phyloP scores from a whole-genome alignment of 495 filamentous ascomycete genomes.

The Penicillium salamii region DNA sequence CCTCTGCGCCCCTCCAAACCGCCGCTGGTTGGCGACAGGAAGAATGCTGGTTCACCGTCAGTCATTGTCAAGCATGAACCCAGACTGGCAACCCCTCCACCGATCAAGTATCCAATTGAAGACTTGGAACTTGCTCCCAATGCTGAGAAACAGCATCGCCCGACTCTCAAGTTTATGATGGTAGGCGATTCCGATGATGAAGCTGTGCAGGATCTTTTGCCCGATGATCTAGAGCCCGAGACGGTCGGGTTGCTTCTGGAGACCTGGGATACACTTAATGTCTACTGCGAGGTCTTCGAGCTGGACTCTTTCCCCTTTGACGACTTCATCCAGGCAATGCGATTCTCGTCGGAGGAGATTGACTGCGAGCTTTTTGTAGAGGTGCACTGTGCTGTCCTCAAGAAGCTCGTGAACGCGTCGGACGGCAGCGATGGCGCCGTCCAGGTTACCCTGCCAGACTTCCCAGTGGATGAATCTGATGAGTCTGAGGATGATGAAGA shows the following conservation, averaged over 20 bases:
- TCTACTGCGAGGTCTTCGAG: conserved; percentile 88
- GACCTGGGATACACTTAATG: conserved; percentile 93
- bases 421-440: conserved; percentile 71
- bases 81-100: conserved; percentile 66
- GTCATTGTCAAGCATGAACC: conserved; percentile 38
- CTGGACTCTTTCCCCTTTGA: conserved; percentile 98
- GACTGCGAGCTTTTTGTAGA: conserved; percentile 89
- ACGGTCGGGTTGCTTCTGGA: conserved; percentile 79
- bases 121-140: conserved; percentile 75
- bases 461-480: conserved; percentile 65
- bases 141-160: conserved; percentile 58
- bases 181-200: conserved; percentile 48
- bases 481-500: conserved; percentile 57
- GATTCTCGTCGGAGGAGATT: conserved; percentile 69
- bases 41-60: conserved; percentile 20
- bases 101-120: conserved; percentile 92
- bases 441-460: conserved; percentile 73
- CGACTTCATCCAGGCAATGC: conserved; percentile 87
- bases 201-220: conserved; percentile 37
- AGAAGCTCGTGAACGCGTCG: conserved; percentile 74
- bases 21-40: conserved; percentile 40
- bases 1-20: conserved; percentile 34
- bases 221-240: conserved; percentile 69
- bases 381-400: conserved; percentile 86
- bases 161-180: conserved; percentile 73